Evolutionary conservation across 2,329 filamentous ascomycete species (phyloP), one percentile per base, ranked within the genome.

Genomic region (Curvularia hawaiiensis): DNA sequence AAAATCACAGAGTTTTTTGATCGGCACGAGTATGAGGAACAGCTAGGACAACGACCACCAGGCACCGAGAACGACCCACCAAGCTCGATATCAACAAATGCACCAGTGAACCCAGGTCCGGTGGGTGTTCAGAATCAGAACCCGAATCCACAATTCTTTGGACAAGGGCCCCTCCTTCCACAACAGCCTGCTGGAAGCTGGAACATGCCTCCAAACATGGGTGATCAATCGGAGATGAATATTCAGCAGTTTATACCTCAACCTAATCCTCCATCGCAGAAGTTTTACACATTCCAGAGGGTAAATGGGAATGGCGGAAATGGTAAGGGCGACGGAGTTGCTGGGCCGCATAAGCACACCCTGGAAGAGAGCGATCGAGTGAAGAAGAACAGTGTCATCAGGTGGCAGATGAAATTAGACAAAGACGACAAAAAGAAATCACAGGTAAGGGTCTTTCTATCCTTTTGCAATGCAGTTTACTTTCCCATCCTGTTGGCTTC

Each of bases 1-100:
- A 93, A 92, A 75, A 91, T 93, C 58, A 92, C 89, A 3, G 90
- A 93, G 75, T 91, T 90, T 77, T 88, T 89, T 52, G 84, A 88
- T 10, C 84, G 83, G 38, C 78, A 72, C 20, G 72, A 75, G 45
- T 68, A 75, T 35, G 64, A 68, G 38, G 75, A 76, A 51, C 72
- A 76, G 49, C 65, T 70, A 31, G 70, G 72, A 16, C 62, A 67
- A 16, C 64, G 68, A 20, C 68, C 70, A 10, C 70, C 71, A 26
- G 54, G 57, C 18, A 48, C 52, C 12, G 59, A 59, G 12, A 53
- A 56, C n/a, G 57, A 65, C 11, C 50, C 51, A 4, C 53, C 58
- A 9, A 60, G 60, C 18, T 46, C 61, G 18, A 39, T 60, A 40
- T 12, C 35, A 26, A 39, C 54, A 8, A 54, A 46, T 33, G 43